Base-by-base conservation (phyloP, 345 rosid genomes). In the Physaria fendleri region DNA sequence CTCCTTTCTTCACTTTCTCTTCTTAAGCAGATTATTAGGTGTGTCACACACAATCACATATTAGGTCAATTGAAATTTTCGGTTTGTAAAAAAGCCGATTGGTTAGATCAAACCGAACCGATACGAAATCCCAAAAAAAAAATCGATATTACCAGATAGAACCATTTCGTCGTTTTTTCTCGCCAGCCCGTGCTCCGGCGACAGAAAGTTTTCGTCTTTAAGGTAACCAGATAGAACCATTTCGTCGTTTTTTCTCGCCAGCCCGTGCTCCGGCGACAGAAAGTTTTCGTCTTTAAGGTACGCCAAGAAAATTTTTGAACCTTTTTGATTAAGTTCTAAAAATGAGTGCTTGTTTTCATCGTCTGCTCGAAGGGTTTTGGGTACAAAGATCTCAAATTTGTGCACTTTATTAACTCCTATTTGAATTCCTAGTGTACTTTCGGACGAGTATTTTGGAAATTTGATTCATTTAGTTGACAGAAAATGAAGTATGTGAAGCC, bases 401-500 rank as follows among this genome's bases (percentile, higher is more conserved):
- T 56, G 5, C 7, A 37, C 18, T 27, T 46, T 65, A 25, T 53
- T 1, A 0, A 35, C 21, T 6, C 5, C 12, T 2, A 5, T 22
- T 13, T 56, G 25, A 4, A 10, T 24, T 41, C 16, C 24, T 15
- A 38, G 9, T 40, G 22, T 30, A 21, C 5, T 5, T 38, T 37
- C 25, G 48, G 14, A 3, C 16, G 17, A 44, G 9, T 11, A 40
- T 11, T 16, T 16, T 32, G 15, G 40, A 42, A 32, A 20, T 44
- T 45, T 55, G 45, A 53, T 43, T 14, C 4, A 21, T 3, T 48
- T 40, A 4, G 11, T 8, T 46, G 12, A 4, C 60, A 60, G 65
- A 23, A 80, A 70, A 92, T 92, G 98, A 85, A 77, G 80, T 84
- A 76, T 55, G 73, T 80, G 71, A 82, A 75, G 64, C 88, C 96